A percentile compares a stretch with the other conserved stretches of the same genome.
phyloP scores from a whole-genome alignment of 805 yeast species.

The Ogataea allantospora region DNA sequence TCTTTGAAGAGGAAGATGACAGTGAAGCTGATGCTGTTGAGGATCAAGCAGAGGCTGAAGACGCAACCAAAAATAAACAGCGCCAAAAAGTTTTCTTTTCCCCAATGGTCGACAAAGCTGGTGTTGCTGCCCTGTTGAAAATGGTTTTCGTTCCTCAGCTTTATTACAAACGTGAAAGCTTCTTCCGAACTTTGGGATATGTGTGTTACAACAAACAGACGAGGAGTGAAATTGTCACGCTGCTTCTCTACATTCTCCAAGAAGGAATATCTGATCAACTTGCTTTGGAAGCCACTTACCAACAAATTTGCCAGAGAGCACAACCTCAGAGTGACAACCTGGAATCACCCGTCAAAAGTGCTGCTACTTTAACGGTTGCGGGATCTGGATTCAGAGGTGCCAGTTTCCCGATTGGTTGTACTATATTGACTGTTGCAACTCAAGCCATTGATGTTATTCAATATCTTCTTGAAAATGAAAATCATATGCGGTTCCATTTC shows the following conservation, averaged over 20 bases:
- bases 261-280: slow-evolving; percentile 69
- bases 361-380: slow-evolving; percentile 1
- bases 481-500: slow-evolving; percentile 69
- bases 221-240: slow-evolving; percentile 68
- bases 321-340: slow-evolving; percentile 6
- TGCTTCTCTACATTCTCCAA: slow-evolving; percentile 64
- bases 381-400: slow-evolving; percentile 14
- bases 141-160: slow-evolving; percentile 73
- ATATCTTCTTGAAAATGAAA: slow-evolving; percentile 63
- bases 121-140: slow-evolving; percentile 70
- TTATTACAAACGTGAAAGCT: slow-evolving; percentile 55
- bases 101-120: slow-evolving; percentile 71
- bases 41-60: slow-evolving; percentile 21
- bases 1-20: slow-evolving; percentile 9
- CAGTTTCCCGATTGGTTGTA: slow-evolving; percentile 55
- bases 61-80: slow-evolving; percentile 26
- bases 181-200: slow-evolving; percentile 63
- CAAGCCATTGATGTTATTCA: slow-evolving; percentile 77
- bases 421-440: slow-evolving; percentile 69
- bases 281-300: slow-evolving; percentile 60
- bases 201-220: slow-evolving; percentile 77
- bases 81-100: slow-evolving; percentile 45
- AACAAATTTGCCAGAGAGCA: slow-evolving; percentile 54
- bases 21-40: slow-evolving; percentile 21
- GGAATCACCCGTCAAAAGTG: slow-evolving; percentile 9